Percentiles rank a stretch among this genome's conserved stretches.
Evolutionary conservation across 371 early-diverging fungal species (phyloP).

Genomic region (Mucor racemosus): DNA sequence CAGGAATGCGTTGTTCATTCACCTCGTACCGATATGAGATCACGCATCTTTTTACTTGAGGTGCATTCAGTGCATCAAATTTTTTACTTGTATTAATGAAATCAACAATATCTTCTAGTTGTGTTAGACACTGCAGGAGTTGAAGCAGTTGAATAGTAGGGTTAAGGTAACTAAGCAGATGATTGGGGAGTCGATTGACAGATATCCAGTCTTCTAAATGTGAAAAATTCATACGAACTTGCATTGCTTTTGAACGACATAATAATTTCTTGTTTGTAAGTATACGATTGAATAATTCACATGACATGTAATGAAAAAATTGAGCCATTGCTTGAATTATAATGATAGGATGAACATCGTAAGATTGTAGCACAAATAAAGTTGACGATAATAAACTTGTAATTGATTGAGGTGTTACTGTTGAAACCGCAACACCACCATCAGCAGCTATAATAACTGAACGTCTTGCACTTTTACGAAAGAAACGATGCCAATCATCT

Average conservation of each 20-base stretch:
- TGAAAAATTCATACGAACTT: conserved; percentile 85
- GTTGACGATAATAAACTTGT: conserved; percentile 66
- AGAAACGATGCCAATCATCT: conserved; percentile 62
- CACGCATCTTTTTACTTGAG: conserved; percentile 77
- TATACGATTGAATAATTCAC: conserved; percentile 85
- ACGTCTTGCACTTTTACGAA: conserved; percentile 26
- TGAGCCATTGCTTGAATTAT: conserved; percentile 71
- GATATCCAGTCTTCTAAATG: conserved; percentile 86
- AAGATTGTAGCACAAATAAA: conserved; percentile 61
- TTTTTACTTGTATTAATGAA: conserved; percentile 74
- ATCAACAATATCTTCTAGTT: conserved; percentile 63
- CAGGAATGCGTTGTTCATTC: conserved; percentile 72
- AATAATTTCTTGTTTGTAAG: conserved; percentile 74
- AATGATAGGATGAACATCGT: conserved; percentile 72
- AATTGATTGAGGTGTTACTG: conserved; percentile 58
- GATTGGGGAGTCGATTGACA: conserved; percentile 54
- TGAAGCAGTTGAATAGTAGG: conserved; percentile 81
- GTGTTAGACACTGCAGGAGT: conserved; percentile 80
- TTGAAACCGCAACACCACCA: neutral
- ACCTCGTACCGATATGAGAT: conserved; percentile 87
- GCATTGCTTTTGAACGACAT: conserved; percentile 83
- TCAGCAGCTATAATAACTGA: neutral
- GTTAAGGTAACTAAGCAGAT: conserved; percentile 49
- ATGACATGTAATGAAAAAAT: conserved; percentile 74
- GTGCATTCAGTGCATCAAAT: conserved; percentile 65